phyloP scores from a whole-genome alignment of 768 basidiomycete species.

The Suillus placidus region DNA sequence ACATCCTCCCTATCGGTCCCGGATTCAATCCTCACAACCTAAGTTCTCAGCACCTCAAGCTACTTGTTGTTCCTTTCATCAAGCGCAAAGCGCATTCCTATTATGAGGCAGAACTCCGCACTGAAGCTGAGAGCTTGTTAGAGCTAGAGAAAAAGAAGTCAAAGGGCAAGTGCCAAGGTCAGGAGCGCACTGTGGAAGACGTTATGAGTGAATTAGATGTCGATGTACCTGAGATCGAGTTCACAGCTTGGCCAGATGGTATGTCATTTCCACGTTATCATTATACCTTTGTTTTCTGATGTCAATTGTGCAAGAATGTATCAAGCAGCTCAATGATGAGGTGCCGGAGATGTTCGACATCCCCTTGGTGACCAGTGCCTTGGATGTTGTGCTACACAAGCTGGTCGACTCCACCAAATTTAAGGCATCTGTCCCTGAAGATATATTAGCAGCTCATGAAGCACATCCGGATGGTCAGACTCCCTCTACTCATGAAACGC shows the following conservation, averaged over 20 bases:
- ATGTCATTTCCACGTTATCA: neutral
- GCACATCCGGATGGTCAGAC: neutral
- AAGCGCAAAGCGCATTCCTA: neutral
- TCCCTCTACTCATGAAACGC: neutral
- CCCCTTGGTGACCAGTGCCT: neutral
- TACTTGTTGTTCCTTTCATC: neutral
- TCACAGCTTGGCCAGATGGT: neutral
- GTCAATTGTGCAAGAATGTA: neutral
- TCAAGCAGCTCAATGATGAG: neutral
- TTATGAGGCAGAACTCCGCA: neutral
- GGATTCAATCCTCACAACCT: no score
- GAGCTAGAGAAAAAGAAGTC: neutral
- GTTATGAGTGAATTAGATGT: neutral
- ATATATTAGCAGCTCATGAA: neutral
- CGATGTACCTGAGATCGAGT: neutral
- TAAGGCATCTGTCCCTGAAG: neutral
- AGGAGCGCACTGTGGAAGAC: neutral
- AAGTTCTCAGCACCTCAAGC: no score
- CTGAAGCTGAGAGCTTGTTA: neutral
- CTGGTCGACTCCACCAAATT: neutral
- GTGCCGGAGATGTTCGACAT: neutral
- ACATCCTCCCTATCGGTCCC: no score
- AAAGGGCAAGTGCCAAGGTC: neutral
- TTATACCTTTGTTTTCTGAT: neutral
- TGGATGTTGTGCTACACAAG: neutral